Conservation (phyloP, 83 land plant genomes). For the Thuja plicata region DNA sequence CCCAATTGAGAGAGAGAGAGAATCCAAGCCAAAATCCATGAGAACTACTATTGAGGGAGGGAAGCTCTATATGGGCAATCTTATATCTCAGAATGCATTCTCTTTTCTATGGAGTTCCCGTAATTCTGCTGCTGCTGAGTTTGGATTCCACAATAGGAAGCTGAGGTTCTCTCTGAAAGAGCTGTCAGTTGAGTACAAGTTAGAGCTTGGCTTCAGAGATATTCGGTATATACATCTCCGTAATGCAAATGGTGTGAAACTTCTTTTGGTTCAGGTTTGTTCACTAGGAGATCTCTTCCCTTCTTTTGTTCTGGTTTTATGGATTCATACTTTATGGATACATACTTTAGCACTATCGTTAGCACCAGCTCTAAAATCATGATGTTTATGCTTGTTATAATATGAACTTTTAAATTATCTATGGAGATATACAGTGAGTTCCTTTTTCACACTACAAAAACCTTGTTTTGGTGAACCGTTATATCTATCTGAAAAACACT, state of each 20-base stretch:
- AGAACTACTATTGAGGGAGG: slow-evolving; percentile 4
- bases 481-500: not conserved
- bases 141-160: not conserved
- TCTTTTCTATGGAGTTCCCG: not conserved
- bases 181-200: not conserved
- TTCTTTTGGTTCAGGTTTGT: slow-evolving; percentile 15
- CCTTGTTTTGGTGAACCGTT: not conserved
- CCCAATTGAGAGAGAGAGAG: slow-evolving; percentile 24
- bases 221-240: slow-evolving; percentile 7
- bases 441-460: not conserved
- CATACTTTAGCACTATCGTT: too few relatives aligned
- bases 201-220: slow-evolving; percentile 9
- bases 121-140: not conserved
- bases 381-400: not conserved
- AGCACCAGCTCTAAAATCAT: not conserved
- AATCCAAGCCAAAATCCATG: slow-evolving; percentile 22
- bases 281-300: not conserved
- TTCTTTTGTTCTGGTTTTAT: not conserved
- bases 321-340: too few relatives aligned
- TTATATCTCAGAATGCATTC: not conserved
- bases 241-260: not conserved
- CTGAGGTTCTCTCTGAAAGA: not conserved
- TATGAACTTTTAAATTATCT: not conserved
- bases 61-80: not conserved
- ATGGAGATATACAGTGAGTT: not conserved